phyloP scores from a whole-genome alignment of 2,329 filamentous ascomycete species.

The Trichoderma polysporum region DNA sequence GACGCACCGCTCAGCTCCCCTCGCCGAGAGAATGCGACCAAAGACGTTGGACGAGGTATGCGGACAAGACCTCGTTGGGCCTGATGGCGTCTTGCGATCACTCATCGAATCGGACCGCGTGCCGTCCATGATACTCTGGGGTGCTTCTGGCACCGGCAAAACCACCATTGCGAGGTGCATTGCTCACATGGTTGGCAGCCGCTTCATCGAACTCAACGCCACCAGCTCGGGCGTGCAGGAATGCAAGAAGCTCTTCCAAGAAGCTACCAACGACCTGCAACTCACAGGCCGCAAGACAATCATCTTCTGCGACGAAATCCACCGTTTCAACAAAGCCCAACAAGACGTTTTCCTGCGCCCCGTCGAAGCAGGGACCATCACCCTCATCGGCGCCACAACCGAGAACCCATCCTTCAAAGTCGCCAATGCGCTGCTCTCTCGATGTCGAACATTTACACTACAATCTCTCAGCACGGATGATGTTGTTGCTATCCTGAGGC shows the following conservation, averaged over 20 bases:
- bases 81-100: conserved; percentile 76
- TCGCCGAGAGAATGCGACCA: conserved; percentile 94
- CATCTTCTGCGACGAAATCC: conserved; percentile 96
- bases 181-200: conserved; percentile 73
- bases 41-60: conserved; percentile 79
- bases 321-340: conserved; percentile 86
- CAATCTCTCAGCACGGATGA: conserved; percentile 71
- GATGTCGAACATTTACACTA: conserved; percentile 88
- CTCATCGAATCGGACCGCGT: conserved; percentile 84
- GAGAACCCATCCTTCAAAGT: conserved; percentile 97
- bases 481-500: conserved; percentile 68
- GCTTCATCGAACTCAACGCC: conserved; percentile 95
- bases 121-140: conserved; percentile 95
- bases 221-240: conserved; percentile 85
- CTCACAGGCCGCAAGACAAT: conserved; percentile 90
- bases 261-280: conserved; percentile 75
- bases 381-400: conserved; percentile 90
- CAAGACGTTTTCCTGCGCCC: conserved; percentile 94
- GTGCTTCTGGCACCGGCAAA: conserved; percentile 77
- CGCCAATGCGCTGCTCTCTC: conserved; percentile 79
- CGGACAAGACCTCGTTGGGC: conserved; percentile 88
- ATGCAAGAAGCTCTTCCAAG: conserved; percentile 86
- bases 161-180: conserved; percentile 92
- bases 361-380: conserved; percentile 87
- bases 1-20: conserved; percentile 69